Conservation (phyloP, 768 basidiomycete genomes). For the Tubosaeta brunneosetosa region DNA sequence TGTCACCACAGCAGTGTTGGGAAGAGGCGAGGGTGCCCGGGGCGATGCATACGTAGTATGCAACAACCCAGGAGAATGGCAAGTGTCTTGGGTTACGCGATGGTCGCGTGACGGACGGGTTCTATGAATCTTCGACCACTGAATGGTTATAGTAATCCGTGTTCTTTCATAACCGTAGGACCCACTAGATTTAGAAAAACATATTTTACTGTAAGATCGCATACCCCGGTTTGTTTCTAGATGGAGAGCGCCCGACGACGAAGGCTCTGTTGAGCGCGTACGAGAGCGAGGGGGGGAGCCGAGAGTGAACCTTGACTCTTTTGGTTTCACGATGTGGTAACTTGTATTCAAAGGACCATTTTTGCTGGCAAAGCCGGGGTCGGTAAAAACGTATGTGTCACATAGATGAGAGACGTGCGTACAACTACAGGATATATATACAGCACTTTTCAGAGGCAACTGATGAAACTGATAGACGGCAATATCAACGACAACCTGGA, state of each 20-base stretch:
- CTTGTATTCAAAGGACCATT: neutral
- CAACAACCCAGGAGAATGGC: slow-evolving; percentile 66
- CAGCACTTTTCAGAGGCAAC: neutral
- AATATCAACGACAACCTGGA: neutral
- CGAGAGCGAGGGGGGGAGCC: slow-evolving; percentile 62
- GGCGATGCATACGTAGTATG: slow-evolving; percentile 51
- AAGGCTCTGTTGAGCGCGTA: slow-evolving; percentile 74
- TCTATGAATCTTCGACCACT: no score
- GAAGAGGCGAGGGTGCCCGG: slow-evolving; percentile 25
- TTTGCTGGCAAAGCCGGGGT: slow-evolving; percentile 1
- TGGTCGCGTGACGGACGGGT: no score
- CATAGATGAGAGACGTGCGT: neutral
- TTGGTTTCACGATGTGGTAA: neutral
- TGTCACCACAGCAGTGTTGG: neutral
- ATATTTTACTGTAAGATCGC: no score
- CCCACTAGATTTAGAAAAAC: no score
- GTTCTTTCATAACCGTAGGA: no score
- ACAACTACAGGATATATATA: neutral
- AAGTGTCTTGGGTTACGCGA: slow-evolving; percentile 34
- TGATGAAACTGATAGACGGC: neutral
- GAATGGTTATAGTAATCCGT: no score
- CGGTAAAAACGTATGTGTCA: neutral
- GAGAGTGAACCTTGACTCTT: slow-evolving; percentile 14
- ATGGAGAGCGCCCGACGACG: slow-evolving; percentile 43
- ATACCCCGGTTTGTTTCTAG: no score